Percentiles rank a stretch among this genome's conserved stretches.
These are phyloP conservation scores for Kazachstania psychrophila DNA, from an alignment of 805 yeast genomes.

Conservation along the genomic window DNA sequence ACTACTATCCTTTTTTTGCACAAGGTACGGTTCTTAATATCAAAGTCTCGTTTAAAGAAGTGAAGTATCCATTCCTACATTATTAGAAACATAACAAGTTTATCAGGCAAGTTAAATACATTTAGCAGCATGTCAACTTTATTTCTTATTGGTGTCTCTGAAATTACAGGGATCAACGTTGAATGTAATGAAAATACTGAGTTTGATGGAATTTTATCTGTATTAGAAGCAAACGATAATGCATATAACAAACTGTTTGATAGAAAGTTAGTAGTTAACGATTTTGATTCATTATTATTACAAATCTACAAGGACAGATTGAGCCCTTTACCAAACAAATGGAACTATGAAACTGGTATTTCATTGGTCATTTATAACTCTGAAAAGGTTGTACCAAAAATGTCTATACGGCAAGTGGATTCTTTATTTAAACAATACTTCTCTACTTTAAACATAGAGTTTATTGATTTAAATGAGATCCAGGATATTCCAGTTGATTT, in stretches of 20 bases:
- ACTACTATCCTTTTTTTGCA: too few species aligned
- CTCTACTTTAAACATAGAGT: conserved; percentile 22
- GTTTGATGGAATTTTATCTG: background rate
- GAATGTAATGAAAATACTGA: background rate
- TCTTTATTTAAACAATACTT: conserved; percentile 12
- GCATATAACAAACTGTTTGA: conserved; percentile 5
- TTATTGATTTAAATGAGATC: conserved; percentile 13
- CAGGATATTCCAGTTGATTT: conserved; percentile 3
- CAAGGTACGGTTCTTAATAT: too few species aligned
- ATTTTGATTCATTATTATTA: conserved; percentile 11
- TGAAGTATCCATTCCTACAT: too few species aligned
- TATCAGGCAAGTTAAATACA: too few species aligned
- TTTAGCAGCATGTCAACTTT: conserved; percentile 7
- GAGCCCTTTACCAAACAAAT: conserved; percentile 8
- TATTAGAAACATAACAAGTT: too few species aligned
- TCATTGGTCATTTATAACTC: conserved; percentile 16
- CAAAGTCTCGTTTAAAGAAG: too few species aligned
- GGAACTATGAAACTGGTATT: conserved; percentile 20
- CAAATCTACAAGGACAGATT: conserved; percentile 18
- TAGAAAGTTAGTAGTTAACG: conserved; percentile 7
- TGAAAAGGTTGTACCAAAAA: conserved; percentile 1
- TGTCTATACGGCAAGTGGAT: conserved; percentile 12
- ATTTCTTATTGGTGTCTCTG: conserved; percentile 3
- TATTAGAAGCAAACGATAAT: background rate
- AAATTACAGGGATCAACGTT: background rate